Conservation (phyloP, 345 rosid species). For the Aquilaria yunnanensis region DNA sequence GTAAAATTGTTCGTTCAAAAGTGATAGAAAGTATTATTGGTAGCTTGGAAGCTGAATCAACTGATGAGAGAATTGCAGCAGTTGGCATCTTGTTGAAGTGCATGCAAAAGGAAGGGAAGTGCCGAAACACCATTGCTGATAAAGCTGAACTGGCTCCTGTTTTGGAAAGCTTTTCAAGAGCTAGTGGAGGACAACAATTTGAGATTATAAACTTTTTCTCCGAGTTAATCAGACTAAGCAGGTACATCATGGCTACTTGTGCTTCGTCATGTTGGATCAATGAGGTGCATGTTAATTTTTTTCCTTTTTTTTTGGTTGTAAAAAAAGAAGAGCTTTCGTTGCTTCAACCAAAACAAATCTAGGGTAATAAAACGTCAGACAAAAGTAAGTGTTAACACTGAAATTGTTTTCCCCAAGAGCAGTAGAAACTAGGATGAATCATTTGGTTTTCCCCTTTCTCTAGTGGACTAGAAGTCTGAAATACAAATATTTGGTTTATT, state of each 20-base stretch:
- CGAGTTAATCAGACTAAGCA: constrained; percentile 50
- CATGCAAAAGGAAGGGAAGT: constrained; percentile 50
- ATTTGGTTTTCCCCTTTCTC: too few relatives aligned
- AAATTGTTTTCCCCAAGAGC: too few relatives aligned
- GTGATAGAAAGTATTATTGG: constrained; percentile 31
- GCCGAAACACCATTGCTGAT: constrained; percentile 51
- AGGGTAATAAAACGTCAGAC: too few relatives aligned
- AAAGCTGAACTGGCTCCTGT: constrained; percentile 50
- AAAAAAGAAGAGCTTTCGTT: too few relatives aligned
- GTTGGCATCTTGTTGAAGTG: constrained; percentile 45
- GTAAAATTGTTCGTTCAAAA: constrained; percentile 29
- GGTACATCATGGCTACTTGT: constrained; percentile 23
- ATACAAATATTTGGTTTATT: background rate
- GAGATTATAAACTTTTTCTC: constrained; percentile 47
- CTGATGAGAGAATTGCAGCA: constrained; percentile 56
- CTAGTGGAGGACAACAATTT: constrained; percentile 35
- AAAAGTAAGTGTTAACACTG: too few relatives aligned
- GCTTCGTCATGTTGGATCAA: too few relatives aligned
- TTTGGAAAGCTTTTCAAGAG: constrained; percentile 36
- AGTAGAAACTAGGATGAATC: too few relatives aligned
- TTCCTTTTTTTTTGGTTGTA: too few relatives aligned
- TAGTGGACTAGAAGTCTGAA: background rate
- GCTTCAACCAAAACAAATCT: too few relatives aligned
- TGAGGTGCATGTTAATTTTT: too few relatives aligned
- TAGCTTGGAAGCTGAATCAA: constrained; percentile 44